Conservation (phyloP, 495 filamentous ascomycete species). For the Aspergillus haitiensis region DNA sequence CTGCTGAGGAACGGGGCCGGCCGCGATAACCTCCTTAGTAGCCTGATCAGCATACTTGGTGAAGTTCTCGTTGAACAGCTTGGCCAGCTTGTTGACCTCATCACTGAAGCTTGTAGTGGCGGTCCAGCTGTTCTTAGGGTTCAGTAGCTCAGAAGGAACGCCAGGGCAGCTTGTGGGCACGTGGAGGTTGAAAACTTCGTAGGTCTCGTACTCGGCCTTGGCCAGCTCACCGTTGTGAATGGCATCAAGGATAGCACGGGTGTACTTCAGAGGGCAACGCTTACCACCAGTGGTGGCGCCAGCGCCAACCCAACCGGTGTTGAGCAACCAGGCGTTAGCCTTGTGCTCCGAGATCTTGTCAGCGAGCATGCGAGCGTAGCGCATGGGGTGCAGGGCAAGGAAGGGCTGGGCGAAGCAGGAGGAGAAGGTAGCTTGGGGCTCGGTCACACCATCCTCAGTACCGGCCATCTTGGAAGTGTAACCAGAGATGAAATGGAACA, state of each 20-base stretch:
- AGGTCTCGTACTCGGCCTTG: conserved; percentile 87
- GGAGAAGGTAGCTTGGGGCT: conserved; percentile 98
- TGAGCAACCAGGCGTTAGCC: conserved; percentile 96
- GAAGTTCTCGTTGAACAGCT: conserved; percentile 94
- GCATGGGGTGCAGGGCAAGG: conserved; percentile 98
- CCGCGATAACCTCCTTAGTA: conserved; percentile 66
- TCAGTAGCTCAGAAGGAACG: conserved; percentile 88
- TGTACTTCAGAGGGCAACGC: conserved; percentile 98
- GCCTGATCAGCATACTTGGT: conserved; percentile 89
- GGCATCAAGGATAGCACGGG: conserved; percentile 94
- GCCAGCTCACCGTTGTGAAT: conserved; percentile 96
- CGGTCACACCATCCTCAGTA: conserved; percentile 93
- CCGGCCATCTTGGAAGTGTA: conserved; percentile 99
- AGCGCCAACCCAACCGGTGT: conserved; percentile 99
- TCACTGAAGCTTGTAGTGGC: conserved; percentile 72
- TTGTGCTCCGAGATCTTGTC: conserved; percentile 96
- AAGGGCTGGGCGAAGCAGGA: conserved; percentile 99
- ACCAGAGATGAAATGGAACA: conserved; percentile 99
- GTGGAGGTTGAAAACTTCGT: conserved; percentile 93
- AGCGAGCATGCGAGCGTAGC: conserved; percentile 96
- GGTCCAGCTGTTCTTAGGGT: conserved; percentile 91
- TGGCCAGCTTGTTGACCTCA: conserved; percentile 86
- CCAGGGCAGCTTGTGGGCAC: conserved; percentile 84
- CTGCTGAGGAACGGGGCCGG: conserved; percentile 35
- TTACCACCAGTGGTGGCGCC: conserved; percentile 93